A percentile compares a stretch with the other conserved stretches of the same genome.
phyloP scores from a whole-genome alignment of 208 protist genomes.

The Crithidia bombi region DNA sequence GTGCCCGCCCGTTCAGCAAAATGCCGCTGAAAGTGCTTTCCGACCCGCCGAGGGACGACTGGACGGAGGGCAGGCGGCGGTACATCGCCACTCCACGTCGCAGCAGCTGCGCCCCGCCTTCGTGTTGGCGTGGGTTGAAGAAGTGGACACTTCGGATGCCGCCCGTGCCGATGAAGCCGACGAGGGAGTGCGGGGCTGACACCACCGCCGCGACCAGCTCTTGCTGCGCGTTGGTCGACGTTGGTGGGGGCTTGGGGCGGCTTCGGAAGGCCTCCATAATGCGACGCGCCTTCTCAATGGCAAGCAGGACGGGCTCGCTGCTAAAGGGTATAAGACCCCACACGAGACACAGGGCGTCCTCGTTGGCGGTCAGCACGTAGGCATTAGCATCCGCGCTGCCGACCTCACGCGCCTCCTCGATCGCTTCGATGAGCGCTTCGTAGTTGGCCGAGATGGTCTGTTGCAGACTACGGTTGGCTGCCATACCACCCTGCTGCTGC shows the following conservation, averaged over 20 bases:
- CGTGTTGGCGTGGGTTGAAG: slow-evolving; percentile 56
- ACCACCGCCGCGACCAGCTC: slow-evolving; percentile 63
- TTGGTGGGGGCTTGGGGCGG: slow-evolving; percentile 42
- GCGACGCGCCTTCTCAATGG: slow-evolving; percentile 54
- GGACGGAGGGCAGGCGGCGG: slow-evolving; percentile 37
- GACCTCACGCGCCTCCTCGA: slow-evolving; percentile 44
- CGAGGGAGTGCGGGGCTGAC: slow-evolving; percentile 58
- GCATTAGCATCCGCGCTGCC: slow-evolving; percentile 46
- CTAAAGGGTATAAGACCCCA: slow-evolving; percentile 71
- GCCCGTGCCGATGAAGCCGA: slow-evolving; percentile 55
- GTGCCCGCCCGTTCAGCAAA: slow-evolving; percentile 56
- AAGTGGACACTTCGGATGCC: slow-evolving; percentile 58
- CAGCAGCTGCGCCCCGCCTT: slow-evolving; percentile 44
- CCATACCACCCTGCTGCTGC: slow-evolving; percentile 13
- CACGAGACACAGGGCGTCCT: slow-evolving; percentile 64
- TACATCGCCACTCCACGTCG: slow-evolving; percentile 49
- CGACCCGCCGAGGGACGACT: not conserved
- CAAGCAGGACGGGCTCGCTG: slow-evolving; percentile 62
- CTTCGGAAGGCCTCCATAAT: slow-evolving; percentile 53
- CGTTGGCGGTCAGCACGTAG: slow-evolving; percentile 59
- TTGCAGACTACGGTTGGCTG: slow-evolving; percentile 25
- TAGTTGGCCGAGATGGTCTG: slow-evolving; percentile 45
- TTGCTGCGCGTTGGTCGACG: slow-evolving; percentile 27
- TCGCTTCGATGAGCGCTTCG: slow-evolving; percentile 53
- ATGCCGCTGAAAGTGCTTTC: slow-evolving; percentile 47